These are phyloP conservation scores for Lindgomyces ingoldianus DNA, from an alignment of 495 filamentous ascomycete genomes.

Conservation along the genomic window DNA sequence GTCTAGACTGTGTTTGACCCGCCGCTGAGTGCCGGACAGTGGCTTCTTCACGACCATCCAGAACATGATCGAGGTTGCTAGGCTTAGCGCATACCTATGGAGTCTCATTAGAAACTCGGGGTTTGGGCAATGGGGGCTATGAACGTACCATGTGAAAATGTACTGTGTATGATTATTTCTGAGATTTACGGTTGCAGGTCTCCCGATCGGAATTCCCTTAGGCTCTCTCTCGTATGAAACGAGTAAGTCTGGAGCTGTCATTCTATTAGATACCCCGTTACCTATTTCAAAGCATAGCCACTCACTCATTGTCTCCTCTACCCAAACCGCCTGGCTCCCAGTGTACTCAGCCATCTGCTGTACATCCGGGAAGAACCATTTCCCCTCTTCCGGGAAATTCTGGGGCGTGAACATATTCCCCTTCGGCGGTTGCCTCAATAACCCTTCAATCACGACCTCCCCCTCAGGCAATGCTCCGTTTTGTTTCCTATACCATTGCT, in stretches of 20 bases:
- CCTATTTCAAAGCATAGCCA: not conserved
- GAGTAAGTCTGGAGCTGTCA: constrained; percentile 69
- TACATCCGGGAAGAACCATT: constrained; percentile 96
- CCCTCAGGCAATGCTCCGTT: constrained; percentile 60
- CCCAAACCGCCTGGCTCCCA: constrained; percentile 85
- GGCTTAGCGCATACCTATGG: constrained; percentile 79
- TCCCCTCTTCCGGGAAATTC: constrained; percentile 75
- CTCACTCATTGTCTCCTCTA: constrained; percentile 92
- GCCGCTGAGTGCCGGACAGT: constrained; percentile 67
- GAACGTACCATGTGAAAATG: constrained; percentile 90
- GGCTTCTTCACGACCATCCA: constrained; percentile 89
- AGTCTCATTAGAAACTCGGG: constrained; percentile 4
- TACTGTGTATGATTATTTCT: constrained; percentile 97
- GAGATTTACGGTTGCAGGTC: constrained; percentile 86
- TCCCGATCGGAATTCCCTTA: constrained; percentile 90
- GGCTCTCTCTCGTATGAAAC: constrained; percentile 67
- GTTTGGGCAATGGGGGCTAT: not conserved
- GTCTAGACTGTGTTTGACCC: constrained; percentile 76
- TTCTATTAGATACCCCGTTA: constrained; percentile 28
- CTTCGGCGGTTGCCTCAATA: constrained; percentile 88
- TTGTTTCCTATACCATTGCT: constrained; percentile 61
- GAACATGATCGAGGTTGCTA: constrained; percentile 91
- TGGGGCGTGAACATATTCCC: constrained; percentile 97
- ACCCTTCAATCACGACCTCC: constrained; percentile 74
- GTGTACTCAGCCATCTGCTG: constrained; percentile 84